phyloP scores from a whole-genome alignment of 805 yeast species.

The Candida nanaspora region DNA sequence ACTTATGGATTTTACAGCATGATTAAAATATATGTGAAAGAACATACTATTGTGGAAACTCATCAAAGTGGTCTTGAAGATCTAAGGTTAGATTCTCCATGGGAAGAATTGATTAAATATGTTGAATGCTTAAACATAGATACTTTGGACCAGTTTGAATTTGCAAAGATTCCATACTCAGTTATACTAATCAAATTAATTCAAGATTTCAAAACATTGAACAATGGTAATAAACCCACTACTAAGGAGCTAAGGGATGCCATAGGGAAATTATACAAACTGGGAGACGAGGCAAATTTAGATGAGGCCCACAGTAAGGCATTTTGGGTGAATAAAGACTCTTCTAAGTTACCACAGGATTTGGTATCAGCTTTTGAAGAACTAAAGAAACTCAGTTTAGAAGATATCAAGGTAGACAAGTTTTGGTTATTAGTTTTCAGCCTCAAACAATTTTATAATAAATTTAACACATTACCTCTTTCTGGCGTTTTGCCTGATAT shows the following conservation, averaged over 20 bases:
- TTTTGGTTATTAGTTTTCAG: slow-evolving; percentile 65
- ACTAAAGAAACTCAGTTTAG: slow-evolving; percentile 3
- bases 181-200: slow-evolving; percentile 52
- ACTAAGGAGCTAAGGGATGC: slow-evolving; percentile 12
- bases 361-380: slow-evolving; percentile 19
- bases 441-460: slow-evolving; percentile 41
- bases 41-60: slow-evolving; percentile 66
- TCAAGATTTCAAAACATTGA: slow-evolving; percentile 28
- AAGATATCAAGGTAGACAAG: slow-evolving; percentile 1
- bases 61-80: slow-evolving; percentile 61
- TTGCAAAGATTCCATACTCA: slow-evolving; percentile 58
- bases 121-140: slow-evolving; percentile 45
- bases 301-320: slow-evolving; percentile 31
- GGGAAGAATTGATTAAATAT: slow-evolving; percentile 56
- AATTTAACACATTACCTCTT: slow-evolving; percentile 47
- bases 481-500: slow-evolving; percentile 81
- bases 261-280: slow-evolving; percentile 6
- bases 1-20: slow-evolving; percentile 59
- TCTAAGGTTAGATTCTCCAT: slow-evolving; percentile 59
- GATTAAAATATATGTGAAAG: slow-evolving; percentile 43
- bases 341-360: slow-evolving; percentile 25
- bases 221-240: slow-evolving; percentile 15
- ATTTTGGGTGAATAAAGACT: slow-evolving; percentile 33
- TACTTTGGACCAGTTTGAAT: slow-evolving; percentile 32
- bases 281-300: slow-evolving; percentile 28